These are phyloP conservation scores for Tylopilus vinaceipallidus DNA, from an alignment of 768 basidiomycete species.

Conservation along the genomic window DNA sequence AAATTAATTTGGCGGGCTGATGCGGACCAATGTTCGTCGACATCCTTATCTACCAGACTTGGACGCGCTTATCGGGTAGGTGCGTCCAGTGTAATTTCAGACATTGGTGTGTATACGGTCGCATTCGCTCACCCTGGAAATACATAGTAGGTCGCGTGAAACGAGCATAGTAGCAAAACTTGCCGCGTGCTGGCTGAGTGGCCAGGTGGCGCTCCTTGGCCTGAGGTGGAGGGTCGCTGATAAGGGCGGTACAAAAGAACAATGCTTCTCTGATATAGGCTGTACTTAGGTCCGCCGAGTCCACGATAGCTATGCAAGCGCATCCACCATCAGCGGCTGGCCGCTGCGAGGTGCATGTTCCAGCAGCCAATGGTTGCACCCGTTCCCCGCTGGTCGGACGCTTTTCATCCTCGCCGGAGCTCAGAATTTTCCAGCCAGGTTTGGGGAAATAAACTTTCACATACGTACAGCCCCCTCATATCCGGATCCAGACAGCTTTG, in stretches of 20 bases:
- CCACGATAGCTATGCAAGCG: not conserved
- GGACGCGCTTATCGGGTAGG: constrained; percentile 1
- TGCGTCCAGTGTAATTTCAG: not conserved
- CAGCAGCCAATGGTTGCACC: not conserved
- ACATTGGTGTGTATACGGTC: too few species aligned
- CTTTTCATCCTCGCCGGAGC: not conserved
- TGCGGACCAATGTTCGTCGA: constrained; percentile 10
- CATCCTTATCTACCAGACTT: constrained; percentile 18
- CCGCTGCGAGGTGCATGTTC: not conserved
- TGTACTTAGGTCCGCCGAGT: not conserved
- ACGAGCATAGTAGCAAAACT: not conserved
- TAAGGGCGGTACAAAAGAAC: too few species aligned
- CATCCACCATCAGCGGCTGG: not conserved
- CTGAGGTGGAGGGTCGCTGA: too few species aligned
- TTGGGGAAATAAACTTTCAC: constrained; percentile 5
- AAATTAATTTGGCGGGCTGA: not conserved
- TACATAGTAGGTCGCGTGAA: too few species aligned
- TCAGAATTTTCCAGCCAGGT: not conserved
- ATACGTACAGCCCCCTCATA: not conserved
- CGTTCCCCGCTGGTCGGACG: not conserved
- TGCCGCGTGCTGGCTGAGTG: not conserved
- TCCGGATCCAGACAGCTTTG: not conserved
- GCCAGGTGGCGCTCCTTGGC: too few species aligned
- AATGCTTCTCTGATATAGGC: not conserved
- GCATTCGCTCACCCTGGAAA: too few species aligned